Percentiles rank a stretch among this genome's conserved stretches.
phyloP scores from a whole-genome alignment of 2,329 filamentous ascomycete species.

The Paraphoma chrysanthemicola region DNA sequence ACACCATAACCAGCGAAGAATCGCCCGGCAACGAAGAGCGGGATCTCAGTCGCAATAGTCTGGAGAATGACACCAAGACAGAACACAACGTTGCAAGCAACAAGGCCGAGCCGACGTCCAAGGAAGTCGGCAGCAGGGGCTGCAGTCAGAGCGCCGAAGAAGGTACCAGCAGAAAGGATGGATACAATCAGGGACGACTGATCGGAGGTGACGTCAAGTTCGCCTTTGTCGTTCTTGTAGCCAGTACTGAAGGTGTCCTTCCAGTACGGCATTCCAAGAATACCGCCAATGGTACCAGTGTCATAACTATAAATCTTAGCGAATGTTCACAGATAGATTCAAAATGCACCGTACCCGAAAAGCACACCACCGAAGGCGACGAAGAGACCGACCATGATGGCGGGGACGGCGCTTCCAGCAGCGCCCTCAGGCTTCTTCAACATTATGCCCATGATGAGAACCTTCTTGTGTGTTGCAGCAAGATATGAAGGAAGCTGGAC shows the following conservation, averaged over 20 bases:
- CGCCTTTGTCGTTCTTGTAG: constrained; percentile 49
- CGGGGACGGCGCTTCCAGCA: constrained; percentile 60
- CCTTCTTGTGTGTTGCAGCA: constrained; percentile 1
- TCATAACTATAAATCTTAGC: constrained; percentile 40
- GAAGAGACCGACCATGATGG: constrained; percentile 51
- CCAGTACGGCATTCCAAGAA: constrained; percentile 75
- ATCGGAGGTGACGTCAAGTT: constrained; percentile 37
- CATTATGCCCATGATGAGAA: constrained; percentile 43
- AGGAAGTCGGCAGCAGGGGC: constrained; percentile 71
- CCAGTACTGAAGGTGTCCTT: constrained; percentile 64
- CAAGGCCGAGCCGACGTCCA: constrained; percentile 71
- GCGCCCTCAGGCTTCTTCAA: constrained; percentile 76
- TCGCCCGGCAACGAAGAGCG: constrained; percentile 49
- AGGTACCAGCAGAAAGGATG: constrained; percentile 82
- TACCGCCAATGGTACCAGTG: constrained; percentile 59
- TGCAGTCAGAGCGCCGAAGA: constrained; percentile 74
- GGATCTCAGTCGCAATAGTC: constrained; percentile 42
- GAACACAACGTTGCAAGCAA: constrained; percentile 45
- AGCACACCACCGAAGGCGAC: constrained; percentile 56
- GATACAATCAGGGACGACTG: constrained; percentile 79
- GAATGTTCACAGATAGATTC: not conserved
- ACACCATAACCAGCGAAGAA: constrained; percentile 53
- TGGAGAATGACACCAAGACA: constrained; percentile 51
- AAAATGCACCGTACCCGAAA: constrained; percentile 39
- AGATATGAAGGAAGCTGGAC: constrained; percentile 6